Base-by-base conservation (phyloP, 257 asterid genomes). In the Cordia subcordata region DNA sequence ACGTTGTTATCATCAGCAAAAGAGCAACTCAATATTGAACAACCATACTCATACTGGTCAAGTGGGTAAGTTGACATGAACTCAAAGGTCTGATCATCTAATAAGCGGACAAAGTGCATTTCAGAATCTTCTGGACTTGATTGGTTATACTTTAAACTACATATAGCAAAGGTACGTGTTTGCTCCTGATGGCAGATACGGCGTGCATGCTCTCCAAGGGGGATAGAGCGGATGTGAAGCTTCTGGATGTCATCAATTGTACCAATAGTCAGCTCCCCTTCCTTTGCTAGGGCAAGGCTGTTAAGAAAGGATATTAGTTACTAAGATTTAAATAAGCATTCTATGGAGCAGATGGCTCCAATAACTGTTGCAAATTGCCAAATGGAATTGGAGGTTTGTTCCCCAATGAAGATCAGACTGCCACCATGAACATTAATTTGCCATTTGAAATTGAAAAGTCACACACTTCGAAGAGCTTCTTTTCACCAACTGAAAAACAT, bases 171-270 rank as follows among this genome's bases (percentile, higher is more conserved):
- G 47, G 95, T 93, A 19, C 88, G 89, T 35, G 96, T 86, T 82
- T 85, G 97, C 72, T 93, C 97, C 77, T 93, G 97, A 82, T 93
- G 97, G 70, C 96, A 89, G 79, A 93, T 93, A 59, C 97, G 96
- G 2, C 97, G 90, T 61, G 94, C 96, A 62, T 93, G 94, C 82
- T 93, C 99, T 55, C 99, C 97, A 22, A 93, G 94, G 5, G 97
- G 95, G 66, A 93, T 86, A 14, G 97, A 72, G 44, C 97, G 97
- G 63, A 89, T 93, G 65, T 93, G 99, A 68, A 93, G 99, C 84
- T 93, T 93, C 66, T 93, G 99, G 77, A 93, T 93, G 70, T 93
- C 97, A 70, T 93, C 97, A 52, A 93, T 93, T 51, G 96, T 93
- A 64, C 99, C 97, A 68, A 93, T 93, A 56, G 99, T 81, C 62